phyloP scores from a whole-genome alignment of 306 rosid species.

The Citrullus colocynthis region DNA sequence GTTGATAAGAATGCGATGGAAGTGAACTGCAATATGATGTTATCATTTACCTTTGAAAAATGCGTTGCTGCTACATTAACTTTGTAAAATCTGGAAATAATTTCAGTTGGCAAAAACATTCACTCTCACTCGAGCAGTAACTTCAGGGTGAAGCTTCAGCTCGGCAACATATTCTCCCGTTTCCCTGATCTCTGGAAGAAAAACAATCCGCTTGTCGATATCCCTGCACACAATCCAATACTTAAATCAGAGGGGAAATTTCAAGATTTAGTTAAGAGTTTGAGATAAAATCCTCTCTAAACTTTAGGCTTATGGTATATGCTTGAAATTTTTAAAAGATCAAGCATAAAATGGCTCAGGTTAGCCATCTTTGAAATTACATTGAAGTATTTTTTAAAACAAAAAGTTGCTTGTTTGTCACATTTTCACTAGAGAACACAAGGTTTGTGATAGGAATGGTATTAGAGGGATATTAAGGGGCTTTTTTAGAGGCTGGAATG shows the following conservation, averaged over 20 bases:
- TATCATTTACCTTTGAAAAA: neutral
- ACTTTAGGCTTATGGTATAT: neutral
- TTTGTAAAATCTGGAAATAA: neutral
- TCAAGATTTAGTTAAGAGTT: neutral
- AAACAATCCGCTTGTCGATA: constrained; percentile 73
- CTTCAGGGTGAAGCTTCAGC: constrained; percentile 93
- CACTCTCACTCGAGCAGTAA: constrained; percentile 67
- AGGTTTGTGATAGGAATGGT: too few relatives aligned
- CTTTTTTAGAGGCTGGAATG: too few relatives aligned
- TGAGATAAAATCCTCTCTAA: neutral
- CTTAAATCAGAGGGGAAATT: neutral
- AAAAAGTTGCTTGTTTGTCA: too few relatives aligned
- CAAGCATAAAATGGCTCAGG: neutral
- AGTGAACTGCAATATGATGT: neutral
- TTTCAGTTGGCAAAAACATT: constrained; percentile 63
- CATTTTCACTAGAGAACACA: neutral
- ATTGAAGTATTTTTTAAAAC: too few relatives aligned
- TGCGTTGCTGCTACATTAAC: constrained; percentile 2
- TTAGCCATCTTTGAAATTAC: too few relatives aligned
- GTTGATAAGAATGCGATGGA: neutral
- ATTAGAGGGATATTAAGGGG: too few relatives aligned
- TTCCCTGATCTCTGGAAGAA: constrained; percentile 83
- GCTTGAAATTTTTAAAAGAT: neutral
- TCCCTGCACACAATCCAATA: constrained; percentile 37
- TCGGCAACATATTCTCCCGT: constrained; percentile 81